Evolutionary conservation across 805 yeast genomes (phyloP).

Genomic region (Lipomyces orientalis): DNA sequence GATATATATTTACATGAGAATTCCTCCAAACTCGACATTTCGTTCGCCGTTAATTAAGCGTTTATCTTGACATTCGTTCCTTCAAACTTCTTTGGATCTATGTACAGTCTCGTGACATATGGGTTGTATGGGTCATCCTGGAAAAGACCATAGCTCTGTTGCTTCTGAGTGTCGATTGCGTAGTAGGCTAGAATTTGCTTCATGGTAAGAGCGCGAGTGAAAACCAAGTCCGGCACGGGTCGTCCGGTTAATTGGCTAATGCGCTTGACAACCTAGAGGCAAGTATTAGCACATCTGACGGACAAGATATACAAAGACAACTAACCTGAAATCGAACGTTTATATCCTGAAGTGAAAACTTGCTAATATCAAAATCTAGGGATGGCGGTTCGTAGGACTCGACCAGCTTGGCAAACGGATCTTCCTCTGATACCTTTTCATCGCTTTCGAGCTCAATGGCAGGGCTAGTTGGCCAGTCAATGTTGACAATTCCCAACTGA

Average conservation of each 20-base stretch:
- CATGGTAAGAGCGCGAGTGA: conserved; percentile 20
- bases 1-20: conserved; percentile 2
- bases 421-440: background rate
- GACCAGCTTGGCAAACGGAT: conserved; percentile 11
- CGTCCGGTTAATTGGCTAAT: conserved; percentile 32
- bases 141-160: conserved; percentile 26
- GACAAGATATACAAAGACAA: background rate
- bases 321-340: conserved; percentile 23
- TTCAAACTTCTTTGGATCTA: conserved; percentile 26
- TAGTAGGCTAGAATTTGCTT: conserved; percentile 20
- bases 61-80: conserved; percentile 35
- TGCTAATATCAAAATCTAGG: conserved; percentile 2
- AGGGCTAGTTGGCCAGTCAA: conserved; percentile 21
- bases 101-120: conserved; percentile 21
- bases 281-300: background rate
- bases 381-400: conserved; percentile 10
- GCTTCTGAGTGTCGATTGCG: conserved; percentile 13
- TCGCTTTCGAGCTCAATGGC: conserved; percentile 1
- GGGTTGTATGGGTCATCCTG: conserved; percentile 33
- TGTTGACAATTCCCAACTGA: conserved; percentile 19
- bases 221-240: conserved; percentile 25
- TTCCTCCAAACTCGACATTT: background rate
- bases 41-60: background rate
- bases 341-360: conserved; percentile 19
- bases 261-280: conserved; percentile 21